Base-by-base conservation (phyloP, 2,329 filamentous ascomycete genomes). In the Sclerotiophoma versabilis region DNA sequence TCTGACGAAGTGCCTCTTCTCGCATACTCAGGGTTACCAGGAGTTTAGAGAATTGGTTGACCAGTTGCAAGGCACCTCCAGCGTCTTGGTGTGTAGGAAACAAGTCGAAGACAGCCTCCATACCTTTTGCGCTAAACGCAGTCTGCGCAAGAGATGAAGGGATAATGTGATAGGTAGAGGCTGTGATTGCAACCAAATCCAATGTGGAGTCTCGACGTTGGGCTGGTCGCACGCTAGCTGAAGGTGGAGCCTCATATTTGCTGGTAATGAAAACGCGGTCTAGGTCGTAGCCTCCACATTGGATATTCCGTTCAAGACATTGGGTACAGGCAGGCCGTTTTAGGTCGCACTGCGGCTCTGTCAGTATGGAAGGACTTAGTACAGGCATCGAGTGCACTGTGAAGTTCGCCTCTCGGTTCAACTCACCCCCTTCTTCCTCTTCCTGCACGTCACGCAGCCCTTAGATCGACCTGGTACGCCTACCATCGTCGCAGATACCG, bases 281-380 rank as follows among this genome's bases (percentile, higher is more conserved):
- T 32, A 83, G 78, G 65, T 86, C 81, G 69, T 89, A 89, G 32
- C 86, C 86, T 37, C 85, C 86, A 63, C 86, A 89, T 52, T 80
- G 71, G 37, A 84, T 77, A 19, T 84, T 83, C 62, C 80, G 83
- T 62, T 81, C 78, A 50, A 79, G 75, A 68, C 86, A 89, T 66
- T 87, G 87, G 49, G 79, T 80, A 69, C 86, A 89, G 30, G 77
- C 76, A 2, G 86, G 86, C 4, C 81, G 80, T 53, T 83, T 80
- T 59, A 87, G 85, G 72, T 86, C 86, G 69, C 86, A 88, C 83
- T 86, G 33, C 22, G 14, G 2, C 11, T 38, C 34, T 19, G 19
- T 53, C 17, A 57, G 37, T 45, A 39, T n/a, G 8, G 33, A 11
- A 25, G 9, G 19, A 23, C 11, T n/a, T 17, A 22, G 33, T 17